phyloP scores from a whole-genome alignment of 2,329 filamentous ascomycete species.

The Penicillium sp. region DNA sequence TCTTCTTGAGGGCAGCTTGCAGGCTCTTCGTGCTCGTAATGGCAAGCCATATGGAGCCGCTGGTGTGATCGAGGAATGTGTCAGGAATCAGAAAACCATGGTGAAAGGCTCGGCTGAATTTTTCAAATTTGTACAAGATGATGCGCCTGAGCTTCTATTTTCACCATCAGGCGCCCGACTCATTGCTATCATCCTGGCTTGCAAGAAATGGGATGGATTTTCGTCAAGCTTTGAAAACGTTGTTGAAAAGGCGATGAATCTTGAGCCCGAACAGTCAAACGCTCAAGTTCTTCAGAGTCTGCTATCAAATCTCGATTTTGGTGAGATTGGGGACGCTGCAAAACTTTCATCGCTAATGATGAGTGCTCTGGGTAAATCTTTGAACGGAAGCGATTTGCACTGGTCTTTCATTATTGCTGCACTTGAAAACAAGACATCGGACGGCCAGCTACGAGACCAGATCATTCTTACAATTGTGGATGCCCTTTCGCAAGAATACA shows the following conservation, averaged over 20 bases:
- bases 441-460: conserved; percentile 27
- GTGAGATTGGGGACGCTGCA: conserved; percentile 31
- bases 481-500: conserved; percentile 36
- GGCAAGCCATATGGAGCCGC: conserved; percentile 64
- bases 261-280: conserved; percentile 28
- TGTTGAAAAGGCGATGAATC: conserved; percentile 31
- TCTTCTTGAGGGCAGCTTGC: conserved; percentile 46
- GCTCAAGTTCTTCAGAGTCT: conserved; percentile 34
- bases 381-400: conserved; percentile 29
- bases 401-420: conserved; percentile 38
- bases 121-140: conserved; percentile 48
- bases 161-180: conserved; percentile 65
- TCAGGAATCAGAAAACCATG: conserved; percentile 41
- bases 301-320: conserved; percentile 32
- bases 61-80: conserved; percentile 49
- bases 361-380: conserved; percentile 31
- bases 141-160: conserved; percentile 54
- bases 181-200: conserved; percentile 57
- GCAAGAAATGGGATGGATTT: conserved; percentile 42
- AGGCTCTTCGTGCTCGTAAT: conserved; percentile 48
- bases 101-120: conserved; percentile 41
- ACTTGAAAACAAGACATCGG: conserved; percentile 34
- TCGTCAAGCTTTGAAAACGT: conserved; percentile 35
- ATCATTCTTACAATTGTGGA: conserved; percentile 38
- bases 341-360: conserved; percentile 33